Base-by-base conservation (phyloP, 805 yeast genomes). In the Wickerhamia fluorescens region DNA sequence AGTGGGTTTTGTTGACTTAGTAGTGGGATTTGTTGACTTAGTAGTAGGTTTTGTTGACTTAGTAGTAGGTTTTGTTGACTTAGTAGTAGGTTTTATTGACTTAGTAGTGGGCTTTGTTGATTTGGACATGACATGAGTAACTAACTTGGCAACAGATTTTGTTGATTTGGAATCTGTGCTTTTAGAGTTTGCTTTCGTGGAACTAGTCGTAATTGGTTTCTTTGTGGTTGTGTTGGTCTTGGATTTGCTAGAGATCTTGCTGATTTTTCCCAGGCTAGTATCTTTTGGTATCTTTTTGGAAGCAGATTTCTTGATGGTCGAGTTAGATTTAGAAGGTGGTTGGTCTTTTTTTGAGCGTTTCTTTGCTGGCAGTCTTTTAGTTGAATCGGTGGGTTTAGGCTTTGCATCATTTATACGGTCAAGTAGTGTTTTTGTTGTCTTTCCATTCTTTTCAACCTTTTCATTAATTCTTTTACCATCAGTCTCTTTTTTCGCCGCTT, bases 181-280 rank as follows among this genome's bases (percentile, higher is more conserved):
- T n/a, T n/a, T n/a, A n/a, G n/a, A 20, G 23, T 11, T 11, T 11
- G 28, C 22, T 12, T 25, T 25, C 20, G 17, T 25, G 10, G 27
- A 9, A 8, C 24, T 7, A 15, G n/a, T n/a, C n/a, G n/a, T n/a
- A n/a, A n/a, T 15, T 10, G 25, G 17, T 8, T 9, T 11, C 31
- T 44, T 46, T 7, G 50, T 38, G 11, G 49, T 30, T 15, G 51
- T 39, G 34, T 47, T 49, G 14, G 50, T 39, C 20, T 49, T 43
- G 18, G 42, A n/a, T n/a, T n/a, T n/a, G n/a, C n/a, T n/a, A n/a
- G n/a, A n/a, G n/a, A n/a, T n/a, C n/a, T n/a, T n/a, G n/a, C n/a
- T n/a, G n/a, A n/a, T n/a, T n/a, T n/a, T n/a, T n/a, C n/a, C n/a
- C n/a, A n/a, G n/a, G n/a, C n/a, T n/a, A n/a, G n/a, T n/a, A n/a